Percentiles rank a stretch among this genome's conserved stretches.
Evolutionary conservation across 352 stramenopile species (phyloP).

Genomic region (Phytophthora ohioensis): DNA sequence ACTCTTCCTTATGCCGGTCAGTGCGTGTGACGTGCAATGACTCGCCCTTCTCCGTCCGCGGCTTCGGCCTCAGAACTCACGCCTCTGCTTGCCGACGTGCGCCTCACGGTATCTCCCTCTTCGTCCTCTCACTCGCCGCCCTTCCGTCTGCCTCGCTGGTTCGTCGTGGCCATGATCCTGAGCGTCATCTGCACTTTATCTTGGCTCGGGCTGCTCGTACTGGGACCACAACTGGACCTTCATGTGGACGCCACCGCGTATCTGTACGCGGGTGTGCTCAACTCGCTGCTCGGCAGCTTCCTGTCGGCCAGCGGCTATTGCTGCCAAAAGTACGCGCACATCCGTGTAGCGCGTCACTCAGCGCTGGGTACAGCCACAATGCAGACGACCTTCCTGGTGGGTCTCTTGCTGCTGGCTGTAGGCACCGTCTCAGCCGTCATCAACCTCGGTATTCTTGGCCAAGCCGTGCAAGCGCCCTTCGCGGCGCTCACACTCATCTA

Average conservation of each 20-base stretch:
- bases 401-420: slow-evolving; percentile 66
- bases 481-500: slow-evolving; percentile 85
- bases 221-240: slow-evolving; percentile 48
- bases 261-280: slow-evolving; percentile 77
- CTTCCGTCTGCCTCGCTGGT: slow-evolving; percentile 61
- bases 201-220: slow-evolving; percentile 64
- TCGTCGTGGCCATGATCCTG: slow-evolving; percentile 44
- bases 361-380: slow-evolving; percentile 66
- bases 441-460: slow-evolving; percentile 78
- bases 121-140: slow-evolving; percentile 4
- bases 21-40: slow-evolving; percentile 21
- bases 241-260: slow-evolving; percentile 40
- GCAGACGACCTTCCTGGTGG: slow-evolving; percentile 64
- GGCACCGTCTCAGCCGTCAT: slow-evolving; percentile 77
- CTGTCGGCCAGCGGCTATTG: slow-evolving; percentile 83
- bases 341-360: slow-evolving; percentile 57
- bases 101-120: slow-evolving; percentile 12
- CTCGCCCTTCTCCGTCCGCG: slow-evolving; percentile 16
- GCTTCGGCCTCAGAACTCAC: slow-evolving; percentile 41
- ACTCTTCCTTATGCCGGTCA: background rate
- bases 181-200: slow-evolving; percentile 54
- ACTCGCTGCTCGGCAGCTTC: slow-evolving; percentile 80
- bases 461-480: slow-evolving; percentile 83
- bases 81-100: slow-evolving; percentile 37
- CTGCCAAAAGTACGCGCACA: slow-evolving; percentile 81